Conservation (phyloP, 2,329 filamentous ascomycete genomes). For the Fusarium goolgardi region DNA sequence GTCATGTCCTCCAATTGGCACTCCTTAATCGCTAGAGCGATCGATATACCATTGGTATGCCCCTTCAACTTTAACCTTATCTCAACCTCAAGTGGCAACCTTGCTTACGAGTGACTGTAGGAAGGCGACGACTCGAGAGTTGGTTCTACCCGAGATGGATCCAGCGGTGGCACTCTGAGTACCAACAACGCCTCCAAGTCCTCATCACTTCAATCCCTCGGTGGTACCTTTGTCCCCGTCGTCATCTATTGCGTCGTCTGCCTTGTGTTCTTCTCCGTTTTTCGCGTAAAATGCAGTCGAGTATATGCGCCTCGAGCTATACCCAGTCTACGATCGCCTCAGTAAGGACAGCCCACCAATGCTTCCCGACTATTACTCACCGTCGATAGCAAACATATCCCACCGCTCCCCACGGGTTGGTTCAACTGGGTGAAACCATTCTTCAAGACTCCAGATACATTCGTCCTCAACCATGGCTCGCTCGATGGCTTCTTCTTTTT, state of each 20-base stretch:
- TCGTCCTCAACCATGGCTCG: slow-evolving; percentile 88
- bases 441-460: slow-evolving; percentile 77
- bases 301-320: slow-evolving; percentile 68
- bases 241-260: slow-evolving; percentile 63
- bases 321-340: slow-evolving; percentile 59
- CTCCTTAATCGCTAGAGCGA: slow-evolving; percentile 26
- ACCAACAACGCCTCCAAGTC: slow-evolving; percentile 50
- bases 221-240: slow-evolving; percentile 66
- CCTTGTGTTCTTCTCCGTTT: slow-evolving; percentile 60
- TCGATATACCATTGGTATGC: slow-evolving; percentile 34
- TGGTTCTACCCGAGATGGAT: slow-evolving; percentile 52
- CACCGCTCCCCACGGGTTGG: slow-evolving; percentile 68
- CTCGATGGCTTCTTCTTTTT: slow-evolving; percentile 93
- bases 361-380: slow-evolving; percentile 30
- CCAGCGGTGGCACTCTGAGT: slow-evolving; percentile 52
- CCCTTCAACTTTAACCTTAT: slow-evolving; percentile 8
- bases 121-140: slow-evolving; percentile 50
- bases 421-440: slow-evolving; percentile 76
- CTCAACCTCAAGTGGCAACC: neutral
- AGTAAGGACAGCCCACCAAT: slow-evolving; percentile 46
- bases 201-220: slow-evolving; percentile 53
- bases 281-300: slow-evolving; percentile 61
- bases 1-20: slow-evolving; percentile 31
- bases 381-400: slow-evolving; percentile 64
- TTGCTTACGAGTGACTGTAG: slow-evolving; percentile 16